Percentiles rank a stretch among this genome's conserved stretches.
phyloP scores from a whole-genome alignment of 2,329 filamentous ascomycete genomes.

The Cordyceps javanica region DNA sequence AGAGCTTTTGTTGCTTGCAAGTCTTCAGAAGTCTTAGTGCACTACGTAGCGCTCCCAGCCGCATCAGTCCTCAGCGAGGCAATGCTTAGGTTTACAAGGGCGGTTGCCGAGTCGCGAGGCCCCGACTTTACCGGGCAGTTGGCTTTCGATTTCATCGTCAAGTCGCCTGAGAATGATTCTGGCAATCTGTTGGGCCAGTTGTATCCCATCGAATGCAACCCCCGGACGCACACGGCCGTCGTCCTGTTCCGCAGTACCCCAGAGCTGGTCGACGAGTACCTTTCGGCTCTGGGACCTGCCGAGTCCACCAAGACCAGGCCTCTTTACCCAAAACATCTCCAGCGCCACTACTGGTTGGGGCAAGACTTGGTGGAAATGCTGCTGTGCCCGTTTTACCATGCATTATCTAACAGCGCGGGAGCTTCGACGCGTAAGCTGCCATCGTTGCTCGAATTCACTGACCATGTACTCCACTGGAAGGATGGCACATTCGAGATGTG shows the following conservation, averaged over 20 bases:
- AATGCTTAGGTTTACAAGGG: slow-evolving; percentile 60
- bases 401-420: slow-evolving; percentile 4
- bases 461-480: slow-evolving; percentile 43
- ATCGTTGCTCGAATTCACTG: slow-evolving; percentile 15
- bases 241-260: slow-evolving; percentile 48
- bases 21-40: slow-evolving; percentile 56
- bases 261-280: slow-evolving; percentile 46
- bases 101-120: slow-evolving; percentile 47
- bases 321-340: slow-evolving; percentile 11
- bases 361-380: slow-evolving; percentile 55
- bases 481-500: slow-evolving; percentile 46
- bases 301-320: slow-evolving; percentile 19
- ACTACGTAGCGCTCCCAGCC: slow-evolving; percentile 54
- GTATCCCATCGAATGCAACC: slow-evolving; percentile 67
- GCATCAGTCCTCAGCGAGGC: slow-evolving; percentile 47
- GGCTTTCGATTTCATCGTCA: slow-evolving; percentile 19
- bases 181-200: slow-evolving; percentile 25
- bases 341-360: slow-evolving; percentile 55
- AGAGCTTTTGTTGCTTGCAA: slow-evolving; percentile 62
- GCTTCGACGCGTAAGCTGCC: slow-evolving; percentile 17
- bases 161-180: background rate
- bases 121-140: slow-evolving; percentile 59
- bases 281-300: slow-evolving; percentile 36
- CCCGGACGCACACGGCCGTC: slow-evolving; percentile 61
- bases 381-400: slow-evolving; percentile 39